Evolutionary conservation across 2,329 filamentous ascomycete genomes (phyloP), one percentile per base, ranked within the genome.

Genomic region (Colletotrichum sidae): DNA sequence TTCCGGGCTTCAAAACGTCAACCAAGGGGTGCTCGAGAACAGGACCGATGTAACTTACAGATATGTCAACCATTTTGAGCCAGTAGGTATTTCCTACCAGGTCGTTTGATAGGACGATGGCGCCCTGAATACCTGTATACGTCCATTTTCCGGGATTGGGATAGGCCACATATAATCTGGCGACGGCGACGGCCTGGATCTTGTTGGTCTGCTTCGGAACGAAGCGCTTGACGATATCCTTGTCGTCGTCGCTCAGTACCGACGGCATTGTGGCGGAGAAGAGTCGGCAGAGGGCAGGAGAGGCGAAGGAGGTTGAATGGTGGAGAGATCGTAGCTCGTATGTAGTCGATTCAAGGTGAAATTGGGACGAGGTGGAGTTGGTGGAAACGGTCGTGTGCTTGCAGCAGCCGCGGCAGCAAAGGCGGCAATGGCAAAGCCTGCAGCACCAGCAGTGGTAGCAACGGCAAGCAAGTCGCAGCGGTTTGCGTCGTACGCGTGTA

Each of bases 31-130:
- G 38, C 52, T 63, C 45, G 4, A 49, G 55, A 68, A 42, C 53
- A 44, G 11, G 60, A 65, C 51, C 69, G 62, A 39, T n/a, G 64
- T 45, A 47, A 39, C 90, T 75, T 85, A 97, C 94, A 76, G 94
- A 97, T 61, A 99, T 90, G 77, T 99, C 96, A 55, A 99, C 96
- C 81, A 99, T 84, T 83, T 99, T 99, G 71, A 99, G 83, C 93
- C 95, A 99, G 80, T 94, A 97, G 1, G 96, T 97, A 78, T 97
- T 91, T 70, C 96, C 96, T 35, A 98, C 94, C 44, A 97, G 81
- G 76, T 99, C 96, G 77, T 98, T 97, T 70, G 93, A 92, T 69
- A 99, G 88, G 57, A 97, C 95, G 41, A 90, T 88, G 55, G 96
- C 96, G 57, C 96, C 96, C 77, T 98, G 96, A 50, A 98, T 81